phyloP scores from a whole-genome alignment of 2,329 filamentous ascomycete species.

The Pseudogymnoascus sp. region DNA sequence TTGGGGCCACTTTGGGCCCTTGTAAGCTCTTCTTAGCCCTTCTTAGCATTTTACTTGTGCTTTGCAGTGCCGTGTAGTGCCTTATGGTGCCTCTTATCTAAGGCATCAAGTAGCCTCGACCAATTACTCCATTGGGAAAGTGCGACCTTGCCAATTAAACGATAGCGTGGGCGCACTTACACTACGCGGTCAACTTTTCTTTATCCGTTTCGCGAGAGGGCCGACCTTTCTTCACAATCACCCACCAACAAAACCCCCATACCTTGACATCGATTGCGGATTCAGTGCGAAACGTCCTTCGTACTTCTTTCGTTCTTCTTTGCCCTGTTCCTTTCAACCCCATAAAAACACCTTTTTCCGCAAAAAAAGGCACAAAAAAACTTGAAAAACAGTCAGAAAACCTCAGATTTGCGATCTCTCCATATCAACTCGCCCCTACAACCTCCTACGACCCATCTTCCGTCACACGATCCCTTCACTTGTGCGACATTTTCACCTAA shows the following conservation, averaged over 20 bases:
- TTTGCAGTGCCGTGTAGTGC: background rate
- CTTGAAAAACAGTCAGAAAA: conserved; percentile 28
- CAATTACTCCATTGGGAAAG: conserved; percentile 5
- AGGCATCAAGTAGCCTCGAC: background rate
- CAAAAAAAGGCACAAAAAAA: conserved; percentile 29
- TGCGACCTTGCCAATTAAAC: conserved; percentile 7
- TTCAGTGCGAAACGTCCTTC: conserved; percentile 24
- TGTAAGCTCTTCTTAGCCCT: background rate
- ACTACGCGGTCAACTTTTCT: conserved; percentile 10
- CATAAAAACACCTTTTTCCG: conserved; percentile 22
- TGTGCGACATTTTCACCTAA: conserved; percentile 19
- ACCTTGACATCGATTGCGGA: conserved; percentile 21
- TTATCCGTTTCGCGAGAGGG: conserved; percentile 8
- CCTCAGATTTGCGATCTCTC: conserved; percentile 22
- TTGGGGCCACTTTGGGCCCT: background rate
- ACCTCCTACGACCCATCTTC: conserved; percentile 13
- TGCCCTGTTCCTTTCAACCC: conserved; percentile 23
- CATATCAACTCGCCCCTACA: conserved; percentile 18
- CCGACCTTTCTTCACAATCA: conserved; percentile 9
- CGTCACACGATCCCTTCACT: conserved; percentile 13
- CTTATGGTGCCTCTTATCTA: background rate
- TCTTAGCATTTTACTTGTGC: background rate
- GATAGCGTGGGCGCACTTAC: conserved; percentile 1
- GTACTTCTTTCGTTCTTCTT: conserved; percentile 30
- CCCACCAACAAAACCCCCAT: conserved; percentile 11